Conservation (phyloP, 768 basidiomycete genomes). For the Calocera viscosa region DNA sequence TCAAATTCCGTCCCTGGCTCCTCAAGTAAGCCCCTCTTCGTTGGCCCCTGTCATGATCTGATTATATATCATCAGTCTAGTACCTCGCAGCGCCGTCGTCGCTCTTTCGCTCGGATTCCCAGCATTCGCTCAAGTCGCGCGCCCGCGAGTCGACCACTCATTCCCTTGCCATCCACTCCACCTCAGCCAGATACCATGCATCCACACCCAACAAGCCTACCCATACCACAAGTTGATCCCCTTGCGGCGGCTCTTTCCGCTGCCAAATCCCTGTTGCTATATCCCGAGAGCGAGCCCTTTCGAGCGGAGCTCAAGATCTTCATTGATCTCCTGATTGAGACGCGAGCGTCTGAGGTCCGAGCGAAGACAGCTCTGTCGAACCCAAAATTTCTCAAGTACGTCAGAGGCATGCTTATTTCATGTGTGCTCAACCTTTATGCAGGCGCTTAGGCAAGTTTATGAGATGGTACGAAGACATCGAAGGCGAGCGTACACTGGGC, state of each 20-base stretch:
- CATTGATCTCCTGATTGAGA: background rate
- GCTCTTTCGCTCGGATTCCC: background rate
- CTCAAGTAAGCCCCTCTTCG: background rate
- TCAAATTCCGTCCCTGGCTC: background rate
- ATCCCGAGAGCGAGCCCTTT: slow-evolving; percentile 5
- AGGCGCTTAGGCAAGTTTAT: background rate
- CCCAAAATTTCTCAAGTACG: slow-evolving; percentile 7
- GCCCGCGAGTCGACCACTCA: background rate
- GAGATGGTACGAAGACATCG: slow-evolving; percentile 3
- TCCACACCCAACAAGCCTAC: background rate
- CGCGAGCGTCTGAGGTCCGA: background rate
- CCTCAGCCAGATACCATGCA: background rate
- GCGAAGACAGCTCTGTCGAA: background rate
- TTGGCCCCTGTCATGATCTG: background rate
- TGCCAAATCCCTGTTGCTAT: background rate
- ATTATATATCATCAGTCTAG: background rate
- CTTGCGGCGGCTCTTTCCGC: background rate
- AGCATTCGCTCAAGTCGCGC: background rate
- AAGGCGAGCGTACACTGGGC: background rate
- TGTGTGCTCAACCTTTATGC: background rate
- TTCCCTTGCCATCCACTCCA: background rate
- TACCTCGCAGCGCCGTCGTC: background rate
- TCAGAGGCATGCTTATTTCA: background rate
- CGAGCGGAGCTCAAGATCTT: background rate
- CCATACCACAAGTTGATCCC: background rate